Percentiles rank a stretch among this genome's conserved stretches.
These are phyloP conservation scores for Emericellopsis terricola DNA, from an alignment of 495 filamentous ascomycete genomes.

Conservation along the genomic window DNA sequence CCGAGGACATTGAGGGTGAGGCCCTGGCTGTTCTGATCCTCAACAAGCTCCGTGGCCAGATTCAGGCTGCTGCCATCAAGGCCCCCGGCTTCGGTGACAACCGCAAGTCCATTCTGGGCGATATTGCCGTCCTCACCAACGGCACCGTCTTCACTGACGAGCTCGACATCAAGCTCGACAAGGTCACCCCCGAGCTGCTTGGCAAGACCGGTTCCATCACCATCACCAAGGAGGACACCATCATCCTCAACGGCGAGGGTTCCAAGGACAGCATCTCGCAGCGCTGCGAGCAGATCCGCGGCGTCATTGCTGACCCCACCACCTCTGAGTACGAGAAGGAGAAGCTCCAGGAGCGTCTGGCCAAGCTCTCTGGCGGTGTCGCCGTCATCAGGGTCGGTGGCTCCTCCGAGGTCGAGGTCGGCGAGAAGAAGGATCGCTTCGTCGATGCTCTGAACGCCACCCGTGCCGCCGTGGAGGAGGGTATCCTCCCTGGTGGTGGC, in stretches of 20 bases:
- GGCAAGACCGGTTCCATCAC: conserved; percentile 95
- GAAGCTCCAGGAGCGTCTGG: conserved; percentile 98
- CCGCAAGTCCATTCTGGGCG: conserved; percentile 97
- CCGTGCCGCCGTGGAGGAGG: conserved; percentile 94
- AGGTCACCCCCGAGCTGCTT: conserved; percentile 87
- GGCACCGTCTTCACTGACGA: conserved; percentile 95
- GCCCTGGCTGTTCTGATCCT: conserved; percentile 96
- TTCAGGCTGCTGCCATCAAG: conserved; percentile 97
- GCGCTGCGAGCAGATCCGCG: conserved; percentile 97
- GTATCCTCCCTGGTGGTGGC: conserved; percentile 95
- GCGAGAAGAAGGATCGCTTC: conserved; percentile 99
- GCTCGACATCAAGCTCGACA: conserved; percentile 96
- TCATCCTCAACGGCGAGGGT: conserved; percentile 94
- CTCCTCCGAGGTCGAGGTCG: conserved; percentile 91
- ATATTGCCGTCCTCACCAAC: conserved; percentile 89
- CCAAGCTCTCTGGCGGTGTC: conserved; percentile 97
- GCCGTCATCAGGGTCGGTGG: conserved; percentile 99
- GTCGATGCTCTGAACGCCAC: conserved; percentile 97
- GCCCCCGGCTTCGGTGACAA: conserved; percentile 99
- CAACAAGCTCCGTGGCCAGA: conserved; percentile 98
- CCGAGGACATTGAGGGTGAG: conserved; percentile 97
- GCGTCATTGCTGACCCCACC: conserved; percentile 79
- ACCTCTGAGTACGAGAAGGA: conserved; percentile 99
- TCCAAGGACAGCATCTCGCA: conserved; percentile 86
- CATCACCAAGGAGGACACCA: conserved; percentile 99